These are phyloP conservation scores for Russula abietina DNA, from an alignment of 768 basidiomycete genomes.

Conservation along the genomic window DNA sequence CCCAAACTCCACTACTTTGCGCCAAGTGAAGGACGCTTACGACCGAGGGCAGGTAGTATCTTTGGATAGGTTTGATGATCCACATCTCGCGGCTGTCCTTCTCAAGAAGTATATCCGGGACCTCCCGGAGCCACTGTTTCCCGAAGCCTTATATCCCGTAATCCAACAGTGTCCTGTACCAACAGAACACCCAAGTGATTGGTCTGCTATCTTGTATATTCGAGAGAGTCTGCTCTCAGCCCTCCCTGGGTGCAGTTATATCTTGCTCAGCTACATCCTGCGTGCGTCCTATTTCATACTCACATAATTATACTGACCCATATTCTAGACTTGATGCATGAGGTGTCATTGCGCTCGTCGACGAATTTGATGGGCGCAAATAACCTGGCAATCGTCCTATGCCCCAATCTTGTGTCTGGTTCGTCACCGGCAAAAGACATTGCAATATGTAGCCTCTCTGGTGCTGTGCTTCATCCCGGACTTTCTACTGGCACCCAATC, in stretches of 20 bases:
- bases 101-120: constrained; percentile 83
- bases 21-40: constrained; percentile 76
- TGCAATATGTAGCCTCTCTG: constrained; percentile 61
- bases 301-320: not conserved
- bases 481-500: constrained; percentile 26
- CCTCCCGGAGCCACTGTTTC: constrained; percentile 72
- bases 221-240: constrained; percentile 61
- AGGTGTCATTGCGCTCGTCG: constrained; percentile 61
- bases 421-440: constrained; percentile 65
- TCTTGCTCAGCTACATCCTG: constrained; percentile 59
- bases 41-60: constrained; percentile 80
- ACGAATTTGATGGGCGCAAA: constrained; percentile 77
- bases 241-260: constrained; percentile 64
- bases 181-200: constrained; percentile 47
- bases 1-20: constrained; percentile 61
- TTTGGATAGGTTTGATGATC: constrained; percentile 66
- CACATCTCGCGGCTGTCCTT: constrained; percentile 76
- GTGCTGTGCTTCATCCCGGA: constrained; percentile 37
- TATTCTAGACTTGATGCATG: constrained; percentile 64
- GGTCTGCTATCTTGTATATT: constrained; percentile 57
- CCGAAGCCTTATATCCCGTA: constrained; percentile 57
- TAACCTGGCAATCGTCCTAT: constrained; percentile 74
- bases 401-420: constrained; percentile 72
- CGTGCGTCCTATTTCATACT: constrained; percentile 19
- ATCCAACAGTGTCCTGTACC: constrained; percentile 64